Conservation (phyloP, 2,329 filamentous ascomycete species). For the Fusarium marasasianum region DNA sequence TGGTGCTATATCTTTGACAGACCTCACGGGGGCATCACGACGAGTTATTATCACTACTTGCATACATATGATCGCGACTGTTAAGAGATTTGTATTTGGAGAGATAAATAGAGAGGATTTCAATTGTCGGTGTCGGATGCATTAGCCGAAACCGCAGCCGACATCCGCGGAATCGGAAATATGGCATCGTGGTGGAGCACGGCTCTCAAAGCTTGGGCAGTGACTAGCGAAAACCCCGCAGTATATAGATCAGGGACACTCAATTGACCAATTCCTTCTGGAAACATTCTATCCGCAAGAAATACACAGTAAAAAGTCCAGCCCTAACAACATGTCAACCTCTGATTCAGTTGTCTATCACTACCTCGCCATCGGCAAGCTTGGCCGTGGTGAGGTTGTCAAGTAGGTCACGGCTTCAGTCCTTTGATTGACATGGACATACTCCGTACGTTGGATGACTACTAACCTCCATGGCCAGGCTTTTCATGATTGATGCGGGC, state of each 20-base stretch:
- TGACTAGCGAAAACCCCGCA: not conserved
- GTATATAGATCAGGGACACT: not conserved
- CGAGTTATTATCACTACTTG: rapidly evolving
- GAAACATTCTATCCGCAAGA: not conserved
- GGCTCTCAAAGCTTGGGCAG: not conserved
- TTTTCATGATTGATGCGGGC: not conserved
- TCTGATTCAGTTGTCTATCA: slow-evolving; percentile 1
- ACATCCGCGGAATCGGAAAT: not conserved
- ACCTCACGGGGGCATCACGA: not conserved
- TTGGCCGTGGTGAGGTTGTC: slow-evolving; percentile 11
- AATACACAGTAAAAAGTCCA: rapidly evolving
- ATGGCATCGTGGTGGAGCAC: not conserved
- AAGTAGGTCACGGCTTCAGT: not conserved
- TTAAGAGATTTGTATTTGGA: rapidly evolving
- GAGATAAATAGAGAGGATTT: rapidly evolving
- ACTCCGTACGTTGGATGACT: rapidly evolving
- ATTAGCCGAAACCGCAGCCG: not conserved
- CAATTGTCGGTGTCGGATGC: not conserved
- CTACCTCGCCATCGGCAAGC: slow-evolving; percentile 21
- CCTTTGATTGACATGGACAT: not conserved
- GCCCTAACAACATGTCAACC: not conserved
- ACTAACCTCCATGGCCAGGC: not conserved
- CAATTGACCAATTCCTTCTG: not conserved
- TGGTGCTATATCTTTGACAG: not conserved
- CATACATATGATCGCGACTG: not conserved